Evolutionary conservation across 306 rosid genomes (phyloP), one percentile per base, ranked within the genome.

Genomic region (Rubus idaeus): DNA sequence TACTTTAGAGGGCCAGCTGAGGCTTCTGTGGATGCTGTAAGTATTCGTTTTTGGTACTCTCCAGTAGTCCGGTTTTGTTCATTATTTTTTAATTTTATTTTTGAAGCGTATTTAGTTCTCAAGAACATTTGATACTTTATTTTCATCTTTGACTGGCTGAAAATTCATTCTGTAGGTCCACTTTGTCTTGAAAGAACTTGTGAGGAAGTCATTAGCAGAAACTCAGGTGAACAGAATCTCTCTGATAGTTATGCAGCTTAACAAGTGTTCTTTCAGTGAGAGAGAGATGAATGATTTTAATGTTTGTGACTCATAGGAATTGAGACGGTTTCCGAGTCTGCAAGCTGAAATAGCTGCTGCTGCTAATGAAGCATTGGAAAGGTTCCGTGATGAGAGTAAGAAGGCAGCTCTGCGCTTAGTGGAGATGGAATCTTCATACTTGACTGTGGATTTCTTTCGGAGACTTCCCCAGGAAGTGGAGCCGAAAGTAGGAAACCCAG

Each of bases 21-120:
- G 83, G 99, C 99, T 81, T 95, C 98, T 39, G 99, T 95, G 23
- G 99, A 92, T 85, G 99, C 99, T 70, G 99, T 95, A 87, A 82
- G 93, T 74, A 66, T 7, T 73, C 84, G n/a, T 64, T 61, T 75
- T 51, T 62, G 14, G 21, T 23, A 68, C 70, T 16, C 45, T 46
- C 53, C 18, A 10, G 8, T 21, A 17, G 13, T 8, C 21, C 0
- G 21, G 39, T 13, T 46, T 13, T 21, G 56, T 42, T 12, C 8
- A 4, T 9, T 45, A 49, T 74, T 21, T 7, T 23, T 13, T 9
- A 12, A 11, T 3, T 39, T 39, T 45, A 40, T 23, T 69, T 53
- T 16, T 51, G 20, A 56, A 40, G 39, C 52, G 9, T 7, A 18
- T 41, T 37, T 47, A n/a, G 18, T 40, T 2, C 5, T 62, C 11